Evolutionary conservation across 2,329 filamentous ascomycete species (phyloP), one percentile per base, ranked within the genome.

Genomic region (Hymenotorrendiella dingleyae): DNA sequence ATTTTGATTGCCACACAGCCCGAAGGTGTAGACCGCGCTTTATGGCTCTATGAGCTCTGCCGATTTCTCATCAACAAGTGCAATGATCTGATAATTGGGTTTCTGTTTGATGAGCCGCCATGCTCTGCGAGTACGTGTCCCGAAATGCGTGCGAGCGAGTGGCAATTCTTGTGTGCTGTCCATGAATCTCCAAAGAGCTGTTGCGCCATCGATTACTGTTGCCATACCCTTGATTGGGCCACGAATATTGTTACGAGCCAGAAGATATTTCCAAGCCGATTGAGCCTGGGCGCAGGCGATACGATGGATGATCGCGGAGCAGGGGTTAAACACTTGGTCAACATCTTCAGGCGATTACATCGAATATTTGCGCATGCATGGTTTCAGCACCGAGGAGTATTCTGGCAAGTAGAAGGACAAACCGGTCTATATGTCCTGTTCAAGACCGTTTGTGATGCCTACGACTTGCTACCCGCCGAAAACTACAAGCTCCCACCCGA

Each of bases 201-300:
- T 70, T 96, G 91, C 65, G 93, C 93, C 39, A 96, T 98, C 60
- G 93, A 98, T 67, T 98, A 98, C 69, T 96, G 90, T 74, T 97
- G 91, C 64, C 93, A 98, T 63, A 98, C 93, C 0, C 81, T 98
- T 32, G 93, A 98, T 68, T 97, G 91, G 88, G 93, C 93, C 3
- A 90, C 88, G 44, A 95, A 94, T 58, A 86, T 91, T 16, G 82
- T 98, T 44, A 95, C 91, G 3, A 93, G 89, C 56, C 86, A 88
- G 42, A 96, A 96, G 70, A 85, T 93, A 61, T 98, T 98, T 62
- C 91, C 93, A 1, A 94, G 87, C 55, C 79, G 93, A 33, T 49
- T 67, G 38, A 65, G 61, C 46, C 47, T 66, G 35, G 60, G 56
- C 10, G 54, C 57, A 39, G 62, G 57, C 39, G 56, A 58, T 56